Evolutionary conservation across 257 asterid species (phyloP), one percentile per base, ranked within the genome.

Genomic region (Plantago major): DNA sequence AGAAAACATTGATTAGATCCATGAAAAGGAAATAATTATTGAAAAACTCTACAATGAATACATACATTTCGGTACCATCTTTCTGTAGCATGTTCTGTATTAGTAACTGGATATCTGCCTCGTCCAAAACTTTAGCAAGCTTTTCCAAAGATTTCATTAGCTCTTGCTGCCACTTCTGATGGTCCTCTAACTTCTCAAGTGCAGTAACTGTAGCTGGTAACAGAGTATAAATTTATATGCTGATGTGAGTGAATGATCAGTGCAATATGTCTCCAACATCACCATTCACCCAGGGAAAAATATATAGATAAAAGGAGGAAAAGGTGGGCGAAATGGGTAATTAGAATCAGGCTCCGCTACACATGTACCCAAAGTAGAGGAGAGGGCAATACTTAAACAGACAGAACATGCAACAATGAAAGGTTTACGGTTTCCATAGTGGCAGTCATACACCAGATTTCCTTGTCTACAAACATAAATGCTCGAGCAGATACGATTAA

Each of bases 191-290:
- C 59, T 76, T 83, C 51, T 87, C 82, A 55, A 89, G 75, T 15
- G 81, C 87, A 69, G 73, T 68, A 61, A 83, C 75, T 80, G 81
- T 79, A 38, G 85, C 99, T 93, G 90, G 71, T n/a, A 74, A 81
- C 18, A 65, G 42, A 71, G 26, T 22, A 50, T 48, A 16, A 62
- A 60, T 43, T 58, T 53, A 55, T 55, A 67, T 28, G 26, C 50
- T 11, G 8, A 47, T 44, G 19, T 28, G 61, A 61, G 38, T 48
- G 62, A 58, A 60, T 28, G 8, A 48, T 15, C 49, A 46, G 30
- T 17, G 22, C 42, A 45, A 60, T 65, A 42, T 10, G n/a, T n/a
- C n/a, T n/a, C n/a, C n/a, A n/a, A n/a, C n/a, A 45, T 45, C 18
- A 46, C 66, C 44, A 46, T 64, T 58, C 26, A 47, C 64, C 62